Base-by-base conservation (phyloP, 2,329 filamentous ascomycete genomes). In the Fusarium sp. region DNA sequence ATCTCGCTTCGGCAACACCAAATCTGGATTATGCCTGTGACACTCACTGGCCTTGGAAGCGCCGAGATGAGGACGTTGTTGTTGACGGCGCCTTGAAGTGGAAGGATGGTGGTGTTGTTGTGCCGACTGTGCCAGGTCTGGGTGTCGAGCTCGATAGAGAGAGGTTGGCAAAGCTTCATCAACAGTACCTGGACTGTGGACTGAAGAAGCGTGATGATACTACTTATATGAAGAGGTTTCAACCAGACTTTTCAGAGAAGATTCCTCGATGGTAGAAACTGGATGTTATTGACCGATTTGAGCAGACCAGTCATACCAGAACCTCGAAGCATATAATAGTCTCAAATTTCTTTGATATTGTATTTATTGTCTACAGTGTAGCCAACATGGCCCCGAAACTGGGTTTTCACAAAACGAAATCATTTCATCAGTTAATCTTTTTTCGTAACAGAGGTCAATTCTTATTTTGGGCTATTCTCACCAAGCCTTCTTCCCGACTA, bases 31-130 rank as follows among this genome's bases (percentile, higher is more conserved):
- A 84, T 45, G 83, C 83, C 1, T 84, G 83, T 53, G 83, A 84
- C 55, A 84, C 83, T 0, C 83, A 84, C 64, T 84, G 83, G 83
- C 83, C 83, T 12, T 85, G 83, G 83, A 84, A 84, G 75, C 81
- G 79, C 7, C 78, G 80, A 1, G 80, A 84, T 12, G 83, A 84
- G 68, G 83, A 84, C 54, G 82, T 84, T 10, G 74, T 84, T 48
- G 65, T 80, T 13, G 78, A 82, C n/a, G 81, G 82, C 4, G 77
- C 79, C 0, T 47, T 84, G 60, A 79, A 72, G 31, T 84, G 82
- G 82, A 70, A 55, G 1, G 77, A 83, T 42, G 82, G 82, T 0
- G 81, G 79, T 3, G 66, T 84, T 8, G 39, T 75, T 1, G 82
- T 84, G 28, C 82, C 82, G 1, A 79, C 73, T 1, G 47, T 63